Conservation (phyloP, 1,284 basidiomycete genomes). For the Ganoderma sp. region DNA sequence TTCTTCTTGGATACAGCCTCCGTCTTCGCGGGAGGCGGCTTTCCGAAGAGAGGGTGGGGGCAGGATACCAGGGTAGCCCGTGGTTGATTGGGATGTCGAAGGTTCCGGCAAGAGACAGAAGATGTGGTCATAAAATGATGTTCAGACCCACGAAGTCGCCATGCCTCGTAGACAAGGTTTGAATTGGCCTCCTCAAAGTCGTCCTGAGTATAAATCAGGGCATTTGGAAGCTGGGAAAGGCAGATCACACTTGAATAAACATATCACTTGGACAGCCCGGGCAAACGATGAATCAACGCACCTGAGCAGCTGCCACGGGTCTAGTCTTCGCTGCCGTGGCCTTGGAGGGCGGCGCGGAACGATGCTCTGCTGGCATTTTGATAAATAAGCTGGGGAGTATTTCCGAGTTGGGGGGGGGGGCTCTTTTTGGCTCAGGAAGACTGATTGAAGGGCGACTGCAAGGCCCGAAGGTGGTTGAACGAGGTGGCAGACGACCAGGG, state of each 20-base stretch:
- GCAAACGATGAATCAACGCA: too few relatives aligned
- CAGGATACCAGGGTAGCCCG: not conserved
- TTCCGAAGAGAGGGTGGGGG: not conserved
- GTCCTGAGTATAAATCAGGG: not conserved
- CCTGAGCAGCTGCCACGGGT: too few relatives aligned
- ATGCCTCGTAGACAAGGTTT: not conserved
- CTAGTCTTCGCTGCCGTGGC: too few relatives aligned
- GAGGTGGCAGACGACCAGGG: too few relatives aligned
- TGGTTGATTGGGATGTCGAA: not conserved
- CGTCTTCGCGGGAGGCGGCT: not conserved
- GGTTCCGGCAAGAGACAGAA: not conserved
- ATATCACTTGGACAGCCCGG: not conserved
- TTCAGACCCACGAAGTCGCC: not conserved
- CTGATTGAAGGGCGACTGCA: too few relatives aligned
- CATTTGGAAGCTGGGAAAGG: not conserved
- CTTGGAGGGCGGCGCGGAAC: too few relatives aligned
- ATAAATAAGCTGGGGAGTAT: too few relatives aligned
- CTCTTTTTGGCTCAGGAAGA: too few relatives aligned
- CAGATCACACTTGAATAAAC: too few relatives aligned
- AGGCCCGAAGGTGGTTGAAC: too few relatives aligned
- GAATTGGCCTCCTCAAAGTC: not conserved
- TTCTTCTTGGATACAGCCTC: not conserved
- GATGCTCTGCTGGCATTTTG: too few relatives aligned
- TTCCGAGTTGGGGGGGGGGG: too few relatives aligned
- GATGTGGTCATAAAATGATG: not conserved